Base-by-base conservation (phyloP, 371 early-diverging fungal species). In the Entomophthora muscae region DNA sequence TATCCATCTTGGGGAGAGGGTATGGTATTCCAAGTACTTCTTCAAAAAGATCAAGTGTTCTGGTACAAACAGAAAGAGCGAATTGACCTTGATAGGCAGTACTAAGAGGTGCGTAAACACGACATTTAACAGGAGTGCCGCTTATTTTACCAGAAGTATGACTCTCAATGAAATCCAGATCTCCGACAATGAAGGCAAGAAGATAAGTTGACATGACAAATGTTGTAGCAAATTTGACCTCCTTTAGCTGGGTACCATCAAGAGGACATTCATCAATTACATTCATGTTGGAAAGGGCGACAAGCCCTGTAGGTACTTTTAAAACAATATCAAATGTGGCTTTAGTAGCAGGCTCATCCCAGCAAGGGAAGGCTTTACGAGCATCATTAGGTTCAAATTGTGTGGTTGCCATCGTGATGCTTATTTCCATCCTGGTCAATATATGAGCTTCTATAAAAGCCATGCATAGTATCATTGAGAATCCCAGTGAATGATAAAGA, bases 381-480 rank as follows among this genome's bases (percentile, higher is more conserved):
- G 90, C 89, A 72, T 86, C 85, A 13, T 92, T 89, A 21, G 95
- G 79, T 73, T 93, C 93, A 75, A 93, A 95, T 71, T 95, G 94
- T 17, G 94, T 95, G 28, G 82, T 83, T 23, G 82, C 86, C 75
- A 91, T 75, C 67, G 68, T 75, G 75, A 71, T 76, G 78, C 63
- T 76, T 81, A 57, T 80, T 68, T 30, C 85, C 88, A 57, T 78
- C 67, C 1, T 64, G 62, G 67, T 85, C 82, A 24, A 76, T 79
- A 71, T 87, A 91, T 5, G 72, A 70, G 54, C 80, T 78, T 33
- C 91, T 78, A 73, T 94, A 94, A 68, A 94, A 90, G 0, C 95
- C 93, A 63, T 73, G 73, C 85, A 94, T 81, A 65, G 85, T 73
- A 70, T 91, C 87, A 70, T 90, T 86, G 66, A 88, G 74, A 27